Evolutionary conservation across 2,329 filamentous ascomycete species (phyloP).

Genomic region (Penicillium sp.): DNA sequence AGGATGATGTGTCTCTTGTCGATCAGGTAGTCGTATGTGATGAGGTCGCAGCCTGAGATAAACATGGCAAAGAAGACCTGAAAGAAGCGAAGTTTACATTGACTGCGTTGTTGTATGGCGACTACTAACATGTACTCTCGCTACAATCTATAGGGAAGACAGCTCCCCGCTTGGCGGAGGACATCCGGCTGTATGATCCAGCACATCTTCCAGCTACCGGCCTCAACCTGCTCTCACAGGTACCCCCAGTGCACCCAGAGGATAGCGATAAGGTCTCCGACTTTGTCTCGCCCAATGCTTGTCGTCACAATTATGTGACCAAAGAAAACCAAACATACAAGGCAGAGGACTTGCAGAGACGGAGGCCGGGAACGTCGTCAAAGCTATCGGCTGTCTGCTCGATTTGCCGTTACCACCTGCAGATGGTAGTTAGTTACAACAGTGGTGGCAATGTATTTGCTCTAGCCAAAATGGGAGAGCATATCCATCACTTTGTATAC

Average conservation of each 20-base stretch:
- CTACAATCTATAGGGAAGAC: slow-evolving; percentile 48
- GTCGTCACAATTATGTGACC: slow-evolving; percentile 60
- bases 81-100: background rate
- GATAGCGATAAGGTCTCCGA: slow-evolving; percentile 36
- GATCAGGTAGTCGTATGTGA: too few species aligned
- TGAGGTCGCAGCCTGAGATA: too few species aligned
- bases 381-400: slow-evolving; percentile 63
- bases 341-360: slow-evolving; percentile 43
- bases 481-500: slow-evolving; percentile 64
- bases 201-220: slow-evolving; percentile 46
- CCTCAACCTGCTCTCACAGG: slow-evolving; percentile 60
- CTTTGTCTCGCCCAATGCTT: slow-evolving; percentile 48
- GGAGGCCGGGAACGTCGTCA: slow-evolving; percentile 50
- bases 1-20: too few species aligned
- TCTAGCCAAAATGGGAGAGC: slow-evolving; percentile 49
- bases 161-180: slow-evolving; percentile 51
- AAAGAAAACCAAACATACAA: slow-evolving; percentile 59
- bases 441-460: slow-evolving; percentile 46
- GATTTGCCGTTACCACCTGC: slow-evolving; percentile 63
- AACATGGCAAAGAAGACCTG: too few species aligned
- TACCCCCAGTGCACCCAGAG: slow-evolving; percentile 54
- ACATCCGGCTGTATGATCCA: slow-evolving; percentile 49
- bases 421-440: slow-evolving; percentile 57
- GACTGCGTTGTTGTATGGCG: background rate
- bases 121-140: slow-evolving; percentile 6